phyloP scores from a whole-genome alignment of 768 basidiomycete species.

The Boletus subparvulus region DNA sequence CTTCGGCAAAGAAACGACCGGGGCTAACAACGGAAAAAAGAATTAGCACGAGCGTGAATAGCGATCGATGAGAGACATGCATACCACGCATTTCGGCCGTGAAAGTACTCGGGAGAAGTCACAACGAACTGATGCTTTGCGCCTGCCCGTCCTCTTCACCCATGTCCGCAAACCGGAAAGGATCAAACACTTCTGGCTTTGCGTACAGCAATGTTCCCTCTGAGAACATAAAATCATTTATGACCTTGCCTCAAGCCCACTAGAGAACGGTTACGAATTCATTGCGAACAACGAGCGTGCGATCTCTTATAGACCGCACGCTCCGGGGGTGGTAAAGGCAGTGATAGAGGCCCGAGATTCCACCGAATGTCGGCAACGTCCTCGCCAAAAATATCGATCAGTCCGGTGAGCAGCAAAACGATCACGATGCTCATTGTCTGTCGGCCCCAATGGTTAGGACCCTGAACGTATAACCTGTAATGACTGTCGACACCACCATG shows the following conservation, averaged over 20 bases:
- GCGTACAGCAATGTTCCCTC: slow-evolving; percentile 31
- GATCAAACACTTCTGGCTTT: slow-evolving; percentile 40
- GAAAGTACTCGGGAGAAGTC: slow-evolving; percentile 31
- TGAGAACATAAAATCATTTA: slow-evolving; percentile 29
- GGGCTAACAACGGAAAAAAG: not conserved
- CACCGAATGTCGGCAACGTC: not conserved
- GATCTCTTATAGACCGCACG: no score
- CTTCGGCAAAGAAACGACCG: slow-evolving; percentile 41
- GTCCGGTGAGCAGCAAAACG: no score
- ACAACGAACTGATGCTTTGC: slow-evolving; percentile 36
- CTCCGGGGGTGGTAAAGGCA: no score
- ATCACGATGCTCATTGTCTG: no score
- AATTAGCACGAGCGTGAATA: not conserved
- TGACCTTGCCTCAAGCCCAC: slow-evolving; percentile 31
- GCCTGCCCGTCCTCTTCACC: slow-evolving; percentile 31
- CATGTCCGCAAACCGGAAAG: slow-evolving; percentile 46
- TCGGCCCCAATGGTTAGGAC: no score
- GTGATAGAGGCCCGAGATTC: not conserved
- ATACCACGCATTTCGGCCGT: slow-evolving; percentile 24
- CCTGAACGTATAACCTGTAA: no score
- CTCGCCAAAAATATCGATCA: no score
- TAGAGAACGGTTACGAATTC: not conserved
- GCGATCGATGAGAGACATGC: slow-evolving; percentile 1
- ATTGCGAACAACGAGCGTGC: not conserved
- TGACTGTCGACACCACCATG: no score